Evolutionary conservation across 345 rosid genomes (phyloP).

Genomic region (Psidium guajava): DNA sequence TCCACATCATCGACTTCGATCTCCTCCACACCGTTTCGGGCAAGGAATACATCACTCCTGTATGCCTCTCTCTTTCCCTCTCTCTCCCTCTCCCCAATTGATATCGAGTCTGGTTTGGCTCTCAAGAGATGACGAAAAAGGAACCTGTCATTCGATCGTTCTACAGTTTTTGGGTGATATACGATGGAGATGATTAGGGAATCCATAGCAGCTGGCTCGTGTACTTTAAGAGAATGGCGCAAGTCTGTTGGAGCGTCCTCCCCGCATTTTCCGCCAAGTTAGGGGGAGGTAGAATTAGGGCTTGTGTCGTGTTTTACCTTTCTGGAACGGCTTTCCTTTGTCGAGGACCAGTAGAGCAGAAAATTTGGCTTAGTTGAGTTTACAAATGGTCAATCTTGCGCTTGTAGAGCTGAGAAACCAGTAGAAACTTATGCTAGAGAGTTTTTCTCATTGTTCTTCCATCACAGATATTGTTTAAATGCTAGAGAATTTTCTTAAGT

Average conservation of each 20-base stretch:
- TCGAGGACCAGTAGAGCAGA: not conserved
- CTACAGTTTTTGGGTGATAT: not conserved
- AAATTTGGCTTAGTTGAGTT: not conserved
- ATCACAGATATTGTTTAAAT: not conserved
- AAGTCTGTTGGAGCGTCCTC: not conserved
- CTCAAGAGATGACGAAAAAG: not conserved
- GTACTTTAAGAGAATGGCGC: not conserved
- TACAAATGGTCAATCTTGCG: not conserved
- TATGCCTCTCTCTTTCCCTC: conserved; percentile 5
- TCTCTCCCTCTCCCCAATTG: not conserved
- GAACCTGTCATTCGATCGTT: not conserved
- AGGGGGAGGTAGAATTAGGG: not conserved
- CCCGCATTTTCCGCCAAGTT: not conserved
- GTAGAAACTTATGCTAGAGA: not conserved
- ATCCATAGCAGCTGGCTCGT: not conserved
- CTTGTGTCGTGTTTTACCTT: not conserved
- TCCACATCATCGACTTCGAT: conserved; percentile 83
- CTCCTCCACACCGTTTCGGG: conserved; percentile 97
- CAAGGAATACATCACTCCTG: conserved; percentile 91
- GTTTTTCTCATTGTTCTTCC: not conserved
- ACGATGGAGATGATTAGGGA: not conserved
- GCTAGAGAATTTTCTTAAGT: not conserved
- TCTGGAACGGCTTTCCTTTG: not conserved
- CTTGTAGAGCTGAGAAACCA: not conserved
- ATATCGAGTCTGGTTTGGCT: not conserved